A percentile compares a stretch with the other conserved stretches of the same genome.
phyloP scores from a whole-genome alignment of 1,284 basidiomycete species.

The Puccinia horiana region DNA sequence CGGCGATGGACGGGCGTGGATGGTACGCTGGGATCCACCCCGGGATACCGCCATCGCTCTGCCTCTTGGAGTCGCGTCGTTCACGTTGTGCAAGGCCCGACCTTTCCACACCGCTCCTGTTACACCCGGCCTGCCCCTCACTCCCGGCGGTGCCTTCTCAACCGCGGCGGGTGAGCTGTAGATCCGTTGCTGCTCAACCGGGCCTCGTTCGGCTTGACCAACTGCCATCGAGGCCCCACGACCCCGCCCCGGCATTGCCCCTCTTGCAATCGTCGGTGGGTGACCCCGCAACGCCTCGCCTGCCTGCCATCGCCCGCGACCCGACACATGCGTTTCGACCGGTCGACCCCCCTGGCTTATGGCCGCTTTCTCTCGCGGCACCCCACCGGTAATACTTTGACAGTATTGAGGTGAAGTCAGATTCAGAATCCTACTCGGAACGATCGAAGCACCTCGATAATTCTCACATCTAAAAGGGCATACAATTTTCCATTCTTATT shows the following conservation, averaged over 20 bases:
- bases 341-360: not conserved
- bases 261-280: not conserved
- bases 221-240: not conserved
- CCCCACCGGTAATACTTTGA: constrained; percentile 18
- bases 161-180: not conserved
- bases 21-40: not conserved
- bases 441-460: constrained; percentile 35
- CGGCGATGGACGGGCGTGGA: not conserved
- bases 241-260: not conserved
- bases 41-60: not conserved
- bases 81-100: not conserved
- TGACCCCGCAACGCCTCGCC: not conserved
- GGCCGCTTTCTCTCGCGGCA: not conserved
- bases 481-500: too few relatives aligned
- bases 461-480: constrained; percentile 13
- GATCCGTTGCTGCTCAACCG: not conserved
- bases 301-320: not conserved
- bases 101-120: not conserved
- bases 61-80: not conserved
- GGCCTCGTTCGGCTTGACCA: not conserved
- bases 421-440: constrained; percentile 24
- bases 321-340: not conserved
- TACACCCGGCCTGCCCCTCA: not conserved
- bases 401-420: constrained; percentile 28
- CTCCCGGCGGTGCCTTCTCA: not conserved